Conservation (phyloP, 495 filamentous ascomycete genomes). For the Neurospora hispaniola region DNA sequence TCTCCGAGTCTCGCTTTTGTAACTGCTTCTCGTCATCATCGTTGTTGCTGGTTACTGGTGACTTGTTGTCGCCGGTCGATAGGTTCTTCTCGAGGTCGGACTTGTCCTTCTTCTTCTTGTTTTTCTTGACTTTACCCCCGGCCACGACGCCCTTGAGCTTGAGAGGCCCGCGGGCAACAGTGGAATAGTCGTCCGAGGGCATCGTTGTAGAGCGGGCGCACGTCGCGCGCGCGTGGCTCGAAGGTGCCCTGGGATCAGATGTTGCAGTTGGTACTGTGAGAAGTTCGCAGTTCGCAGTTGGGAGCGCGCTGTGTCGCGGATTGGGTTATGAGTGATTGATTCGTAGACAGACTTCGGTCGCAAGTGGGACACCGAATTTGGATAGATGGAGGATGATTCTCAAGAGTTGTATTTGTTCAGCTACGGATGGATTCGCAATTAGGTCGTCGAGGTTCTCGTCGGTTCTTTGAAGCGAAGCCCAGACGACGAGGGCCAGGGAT, state of each 20-base stretch:
- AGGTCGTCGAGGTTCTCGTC: not conserved
- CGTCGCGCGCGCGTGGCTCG: not conserved
- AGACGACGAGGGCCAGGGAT: not conserved
- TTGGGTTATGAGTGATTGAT: not conserved
- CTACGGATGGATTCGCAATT: not conserved
- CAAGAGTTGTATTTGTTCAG: not conserved
- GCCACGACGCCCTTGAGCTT: slow-evolving; percentile 65
- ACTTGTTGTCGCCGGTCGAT: slow-evolving; percentile 9
- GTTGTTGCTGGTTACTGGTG: slow-evolving; percentile 1
- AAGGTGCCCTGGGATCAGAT: not conserved
- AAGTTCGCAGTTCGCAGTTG: not conserved
- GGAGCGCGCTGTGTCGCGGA: not conserved
- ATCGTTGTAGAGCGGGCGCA: slow-evolving; percentile 23
- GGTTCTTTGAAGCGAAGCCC: not conserved
- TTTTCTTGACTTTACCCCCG: slow-evolving; percentile 29
- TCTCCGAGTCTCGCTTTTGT: not conserved
- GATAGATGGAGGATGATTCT: not conserved
- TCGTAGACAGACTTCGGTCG: not conserved
- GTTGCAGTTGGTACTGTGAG: not conserved
- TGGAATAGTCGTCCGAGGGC: slow-evolving; percentile 60
- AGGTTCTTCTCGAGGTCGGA: slow-evolving; percentile 28
- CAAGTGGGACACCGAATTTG: not conserved
- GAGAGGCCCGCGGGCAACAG: slow-evolving; percentile 54
- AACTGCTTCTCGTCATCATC: slow-evolving; percentile 11
- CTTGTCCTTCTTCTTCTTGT: slow-evolving; percentile 50